Evolutionary conservation across 768 basidiomycete genomes (phyloP).

Genomic region (Russula vinacea): DNA sequence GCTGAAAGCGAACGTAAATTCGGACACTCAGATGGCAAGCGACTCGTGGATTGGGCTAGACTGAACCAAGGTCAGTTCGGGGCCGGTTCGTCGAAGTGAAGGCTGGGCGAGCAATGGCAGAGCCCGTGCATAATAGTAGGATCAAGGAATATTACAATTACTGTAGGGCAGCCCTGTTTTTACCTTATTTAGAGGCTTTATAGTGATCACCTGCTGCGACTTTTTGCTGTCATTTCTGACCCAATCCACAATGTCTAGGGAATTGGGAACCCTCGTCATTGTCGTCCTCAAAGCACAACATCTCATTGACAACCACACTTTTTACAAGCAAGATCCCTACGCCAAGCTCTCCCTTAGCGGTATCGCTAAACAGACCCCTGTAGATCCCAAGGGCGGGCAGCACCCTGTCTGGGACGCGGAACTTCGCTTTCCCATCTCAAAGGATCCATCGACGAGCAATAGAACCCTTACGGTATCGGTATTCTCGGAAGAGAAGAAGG

Average conservation of each 20-base stretch:
- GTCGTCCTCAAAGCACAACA: slow-evolving; percentile 85
- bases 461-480: slow-evolving; percentile 71
- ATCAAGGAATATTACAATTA: not conserved
- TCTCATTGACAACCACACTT: slow-evolving; percentile 74
- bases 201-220: not conserved
- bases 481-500: slow-evolving; percentile 74
- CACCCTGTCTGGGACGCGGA: slow-evolving; percentile 93
- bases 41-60: too few relatives aligned
- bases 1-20: too few relatives aligned
- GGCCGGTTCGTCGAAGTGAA: too few relatives aligned
- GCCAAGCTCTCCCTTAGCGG: slow-evolving; percentile 61
- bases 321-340: slow-evolving; percentile 91
- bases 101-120: too few relatives aligned
- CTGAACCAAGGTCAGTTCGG: too few relatives aligned
- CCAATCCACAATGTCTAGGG: slow-evolving; percentile 21
- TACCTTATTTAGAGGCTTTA: not conserved
- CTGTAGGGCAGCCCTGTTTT: not conserved
- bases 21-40: too few relatives aligned
- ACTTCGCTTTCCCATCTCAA: slow-evolving; percentile 69
- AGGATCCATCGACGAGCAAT: slow-evolving; percentile 50
- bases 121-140: not conserved
- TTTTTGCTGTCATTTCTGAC: not conserved
- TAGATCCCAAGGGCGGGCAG: slow-evolving; percentile 85
- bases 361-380: slow-evolving; percentile 61
- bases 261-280: slow-evolving; percentile 76